A percentile compares a stretch with the other conserved stretches of the same genome.
These are phyloP conservation scores for Alternaria brassicicola DNA, from an alignment of 2,329 filamentous ascomycete genomes.

Conservation along the genomic window DNA sequence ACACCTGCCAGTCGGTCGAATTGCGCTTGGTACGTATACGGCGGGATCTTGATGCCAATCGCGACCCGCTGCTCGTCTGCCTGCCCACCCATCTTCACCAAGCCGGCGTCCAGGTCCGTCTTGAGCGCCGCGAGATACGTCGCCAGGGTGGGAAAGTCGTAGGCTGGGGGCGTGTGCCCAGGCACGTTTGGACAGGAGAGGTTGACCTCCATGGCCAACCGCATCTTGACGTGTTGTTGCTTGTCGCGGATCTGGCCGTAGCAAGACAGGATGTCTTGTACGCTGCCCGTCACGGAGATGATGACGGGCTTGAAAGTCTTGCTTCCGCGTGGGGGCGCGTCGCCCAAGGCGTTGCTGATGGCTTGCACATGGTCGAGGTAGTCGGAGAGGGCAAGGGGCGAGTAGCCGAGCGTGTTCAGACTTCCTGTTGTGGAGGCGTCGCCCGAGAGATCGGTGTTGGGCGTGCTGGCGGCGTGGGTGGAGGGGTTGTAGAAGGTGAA, in stretches of 20 bases:
- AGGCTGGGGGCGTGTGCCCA: conserved; percentile 71
- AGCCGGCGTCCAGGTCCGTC: conserved; percentile 31
- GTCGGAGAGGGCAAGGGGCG: conserved; percentile 63
- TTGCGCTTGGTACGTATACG: conserved; percentile 73
- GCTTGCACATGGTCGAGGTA: conserved; percentile 64
- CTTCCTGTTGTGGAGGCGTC: conserved; percentile 36
- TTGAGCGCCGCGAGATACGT: conserved; percentile 62
- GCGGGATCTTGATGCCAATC: conserved; percentile 75
- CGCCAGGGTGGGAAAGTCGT: conserved; percentile 59
- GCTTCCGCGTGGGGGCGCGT: conserved; percentile 2
- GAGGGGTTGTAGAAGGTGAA: conserved; percentile 67
- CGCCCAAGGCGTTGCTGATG: conserved; percentile 49
- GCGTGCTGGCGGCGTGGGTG: conserved; percentile 35
- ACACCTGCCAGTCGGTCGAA: conserved; percentile 64
- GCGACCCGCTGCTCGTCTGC: conserved; percentile 47
- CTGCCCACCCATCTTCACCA: conserved; percentile 5
- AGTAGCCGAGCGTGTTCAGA: conserved; percentile 78
- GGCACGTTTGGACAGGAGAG: conserved; percentile 79
- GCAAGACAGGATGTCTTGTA: conserved; percentile 62
- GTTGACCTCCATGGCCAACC: conserved; percentile 76
- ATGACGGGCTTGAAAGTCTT: conserved; percentile 64
- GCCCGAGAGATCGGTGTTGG: conserved; percentile 25
- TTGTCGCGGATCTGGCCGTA: conserved; percentile 57
- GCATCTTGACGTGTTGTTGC: conserved; percentile 48
- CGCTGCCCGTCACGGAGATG: conserved; percentile 71